Percentiles rank a stretch among this genome's conserved stretches.
These are phyloP conservation scores for Backusella sp. DNA, from an alignment of 192 early-diverging fungal species.

Conservation along the genomic window DNA sequence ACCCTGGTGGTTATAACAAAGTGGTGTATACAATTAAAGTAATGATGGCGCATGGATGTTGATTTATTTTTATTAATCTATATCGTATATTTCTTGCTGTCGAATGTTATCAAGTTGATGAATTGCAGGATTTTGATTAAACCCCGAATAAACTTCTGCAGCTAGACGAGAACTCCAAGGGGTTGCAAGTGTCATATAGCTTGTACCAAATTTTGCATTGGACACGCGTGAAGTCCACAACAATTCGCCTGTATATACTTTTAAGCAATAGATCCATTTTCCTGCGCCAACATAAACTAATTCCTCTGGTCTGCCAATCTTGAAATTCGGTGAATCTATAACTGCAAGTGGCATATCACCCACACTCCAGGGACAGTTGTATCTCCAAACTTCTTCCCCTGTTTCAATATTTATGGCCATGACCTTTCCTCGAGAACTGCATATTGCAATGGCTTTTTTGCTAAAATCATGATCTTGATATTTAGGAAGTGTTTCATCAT, in stretches of 20 bases:
- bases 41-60: neutral
- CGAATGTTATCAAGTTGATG: neutral
- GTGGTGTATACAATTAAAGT: neutral
- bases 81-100: neutral
- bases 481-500: neutral
- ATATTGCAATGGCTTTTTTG: constrained; percentile 5
- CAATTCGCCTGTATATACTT: constrained; percentile 1
- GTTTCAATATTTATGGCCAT: constrained; percentile 15
- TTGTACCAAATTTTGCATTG: constrained; percentile 2
- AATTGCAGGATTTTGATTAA: constrained; percentile 10
- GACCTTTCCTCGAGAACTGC: constrained; percentile 18
- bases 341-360: constrained; percentile 14
- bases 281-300: constrained; percentile 18
- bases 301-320: neutral
- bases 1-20: too few species aligned
- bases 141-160: constrained; percentile 10
- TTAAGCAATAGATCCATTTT: constrained; percentile 17
- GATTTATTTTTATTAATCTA: neutral
- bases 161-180: constrained; percentile 21
- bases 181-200: constrained; percentile 15
- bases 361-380: constrained; percentile 14
- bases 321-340: constrained; percentile 3
- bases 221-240: constrained; percentile 11
- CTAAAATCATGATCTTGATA: neutral
- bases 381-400: constrained; percentile 21